Evolutionary conservation across 495 filamentous ascomycete species (phyloP).

Genomic region (Podospora pseudopauciseta): DNA sequence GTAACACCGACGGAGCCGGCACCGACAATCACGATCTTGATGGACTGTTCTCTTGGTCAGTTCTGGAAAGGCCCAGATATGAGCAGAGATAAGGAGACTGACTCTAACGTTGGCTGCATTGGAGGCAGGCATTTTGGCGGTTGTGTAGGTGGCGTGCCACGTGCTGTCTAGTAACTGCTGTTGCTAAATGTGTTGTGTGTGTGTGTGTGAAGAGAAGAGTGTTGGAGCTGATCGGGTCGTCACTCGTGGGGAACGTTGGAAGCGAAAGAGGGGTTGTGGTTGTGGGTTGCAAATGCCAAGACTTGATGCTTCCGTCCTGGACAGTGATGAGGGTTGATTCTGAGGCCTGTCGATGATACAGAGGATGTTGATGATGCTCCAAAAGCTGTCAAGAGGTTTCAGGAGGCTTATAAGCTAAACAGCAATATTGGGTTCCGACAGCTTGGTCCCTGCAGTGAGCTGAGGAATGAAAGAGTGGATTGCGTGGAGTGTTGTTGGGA

Average conservation of each 20-base stretch:
- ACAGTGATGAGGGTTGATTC: neutral
- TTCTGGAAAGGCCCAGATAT: neutral
- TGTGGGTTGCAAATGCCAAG: neutral
- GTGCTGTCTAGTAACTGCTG: neutral
- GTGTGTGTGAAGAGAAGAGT: neutral
- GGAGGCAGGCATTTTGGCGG: neutral
- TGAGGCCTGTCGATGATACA: neutral
- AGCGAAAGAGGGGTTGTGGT: neutral
- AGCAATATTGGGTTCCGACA: neutral
- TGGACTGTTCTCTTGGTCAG: slow-evolving; percentile 16
- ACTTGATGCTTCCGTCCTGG: neutral
- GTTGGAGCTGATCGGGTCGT: neutral
- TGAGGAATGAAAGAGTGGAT: neutral
- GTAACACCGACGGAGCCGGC: slow-evolving; percentile 54
- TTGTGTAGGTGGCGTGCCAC: neutral
- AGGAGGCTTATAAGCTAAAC: neutral
- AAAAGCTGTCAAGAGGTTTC: neutral
- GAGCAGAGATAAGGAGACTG: neutral
- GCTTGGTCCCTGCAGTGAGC: neutral
- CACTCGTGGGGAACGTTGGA: neutral
- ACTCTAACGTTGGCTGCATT: slow-evolving; percentile 1
- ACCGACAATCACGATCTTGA: slow-evolving; percentile 45
- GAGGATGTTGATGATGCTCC: neutral
- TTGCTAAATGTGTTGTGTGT: neutral
- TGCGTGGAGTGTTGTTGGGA: neutral